Percentiles rank a stretch among this genome's conserved stretches.
phyloP scores from a whole-genome alignment of 768 basidiomycete species.

The Mycena olivaceomarginata region DNA sequence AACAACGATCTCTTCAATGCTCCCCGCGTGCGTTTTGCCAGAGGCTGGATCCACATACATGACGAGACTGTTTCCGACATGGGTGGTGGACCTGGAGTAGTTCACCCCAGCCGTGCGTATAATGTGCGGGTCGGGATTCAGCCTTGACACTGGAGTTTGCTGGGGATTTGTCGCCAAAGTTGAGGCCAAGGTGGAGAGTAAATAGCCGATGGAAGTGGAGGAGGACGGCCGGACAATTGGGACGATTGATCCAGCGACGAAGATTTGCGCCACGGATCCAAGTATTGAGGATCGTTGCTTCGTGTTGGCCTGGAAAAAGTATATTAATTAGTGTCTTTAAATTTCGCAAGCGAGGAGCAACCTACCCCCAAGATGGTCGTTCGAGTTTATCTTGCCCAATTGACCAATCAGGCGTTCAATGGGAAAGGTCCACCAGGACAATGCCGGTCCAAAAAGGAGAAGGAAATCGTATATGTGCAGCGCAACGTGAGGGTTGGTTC shows the following conservation, averaged over 20 bases:
- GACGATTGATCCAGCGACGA: slow-evolving; percentile 43
- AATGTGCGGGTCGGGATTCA: too few relatives aligned
- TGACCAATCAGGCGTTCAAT: slow-evolving; percentile 54
- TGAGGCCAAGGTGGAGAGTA: not conserved
- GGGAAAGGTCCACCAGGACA: too few relatives aligned
- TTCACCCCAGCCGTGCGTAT: too few relatives aligned
- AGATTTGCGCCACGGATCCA: too few relatives aligned
- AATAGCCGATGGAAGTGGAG: slow-evolving; percentile 26
- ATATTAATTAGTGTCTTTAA: too few relatives aligned
- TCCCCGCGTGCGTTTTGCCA: not conserved
- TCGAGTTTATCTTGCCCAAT: slow-evolving; percentile 55
- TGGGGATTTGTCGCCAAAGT: too few relatives aligned
- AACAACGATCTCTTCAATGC: slow-evolving; percentile 18
- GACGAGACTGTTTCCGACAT: too few relatives aligned
- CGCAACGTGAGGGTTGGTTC: slow-evolving; percentile 10
- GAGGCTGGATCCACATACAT: too few relatives aligned
- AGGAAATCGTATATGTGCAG: slow-evolving; percentile 59
- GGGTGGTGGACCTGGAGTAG: too few relatives aligned
- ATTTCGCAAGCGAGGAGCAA: not conserved
- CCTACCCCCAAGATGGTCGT: slow-evolving; percentile 52
- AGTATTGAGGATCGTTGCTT: too few relatives aligned
- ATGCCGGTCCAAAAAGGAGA: slow-evolving; percentile 51
- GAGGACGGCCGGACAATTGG: slow-evolving; percentile 40
- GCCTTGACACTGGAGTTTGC: too few relatives aligned
- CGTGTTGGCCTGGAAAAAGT: too few relatives aligned